Base-by-base conservation (phyloP, 139 green algal species). In the Ettlia oleoabundans region DNA sequence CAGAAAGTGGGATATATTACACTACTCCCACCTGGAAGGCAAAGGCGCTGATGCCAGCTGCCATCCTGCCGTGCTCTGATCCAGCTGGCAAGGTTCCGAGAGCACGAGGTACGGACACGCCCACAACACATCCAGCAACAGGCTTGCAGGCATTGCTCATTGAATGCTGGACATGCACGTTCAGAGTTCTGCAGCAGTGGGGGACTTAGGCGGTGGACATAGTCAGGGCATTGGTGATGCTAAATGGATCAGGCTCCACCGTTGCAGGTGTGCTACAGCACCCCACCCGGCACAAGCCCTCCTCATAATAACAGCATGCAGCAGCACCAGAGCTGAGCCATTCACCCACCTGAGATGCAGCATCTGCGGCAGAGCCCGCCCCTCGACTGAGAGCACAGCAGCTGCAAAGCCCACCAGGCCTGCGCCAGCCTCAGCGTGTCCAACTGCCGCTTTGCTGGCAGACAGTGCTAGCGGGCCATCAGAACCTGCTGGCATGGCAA, bases 361-460 rank as follows among this genome's bases (percentile, higher is more conserved):
- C 62, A 82, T 28, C 7, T 15, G 76, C 13, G 76, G 32, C 42
- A 82, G 41, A 3, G 42, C 32, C 32, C 62, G 42, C 10, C 28
- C 42, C 62, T 55, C 41, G 0, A 37, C 62, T 3, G 30, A 32
- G 41, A 74, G 62, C 35, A 64, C 42, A 21, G 82, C 74, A 1
- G 63, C 62, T 10, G 78, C 61, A 10, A 95, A 24, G 26, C 91
- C 93, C 21, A 90, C 84, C 18, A 93, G 37, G 30, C 94, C 94
- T 18, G 93, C 88, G 0, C 86, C 93, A 0, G 94, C 86, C 83
- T 98, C 94, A 3, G 91, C 83, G 68, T 98, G 94, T 13, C 94
- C 94, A 1, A 93, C 53, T 2, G 89, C 65, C 2, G 89, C 84
- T 85, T 97, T 98, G 64, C 71, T 83, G 21, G 93, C 90, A 26